Conservation (phyloP, 371 early-diverging fungal species). For the Vairimorpha ceranae region DNA sequence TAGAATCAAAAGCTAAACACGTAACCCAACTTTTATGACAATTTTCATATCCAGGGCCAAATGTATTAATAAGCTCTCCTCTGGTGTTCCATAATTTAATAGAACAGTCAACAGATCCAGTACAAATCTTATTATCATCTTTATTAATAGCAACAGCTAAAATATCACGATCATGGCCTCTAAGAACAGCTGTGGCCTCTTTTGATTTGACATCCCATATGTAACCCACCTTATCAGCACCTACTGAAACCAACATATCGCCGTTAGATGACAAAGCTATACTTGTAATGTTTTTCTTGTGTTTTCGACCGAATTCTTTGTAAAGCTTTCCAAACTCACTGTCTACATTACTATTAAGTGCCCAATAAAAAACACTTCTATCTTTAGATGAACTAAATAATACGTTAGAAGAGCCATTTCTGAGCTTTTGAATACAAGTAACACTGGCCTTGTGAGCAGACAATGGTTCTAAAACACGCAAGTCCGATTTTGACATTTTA, state of each 20-base stretch:
- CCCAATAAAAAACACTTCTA: slow-evolving; percentile 48
- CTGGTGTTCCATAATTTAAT: slow-evolving; percentile 58
- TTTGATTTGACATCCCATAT: slow-evolving; percentile 37
- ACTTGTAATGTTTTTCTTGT: slow-evolving; percentile 47
- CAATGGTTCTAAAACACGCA: slow-evolving; percentile 42
- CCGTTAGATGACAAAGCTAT: slow-evolving; percentile 27
- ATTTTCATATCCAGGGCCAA: slow-evolving; percentile 34
- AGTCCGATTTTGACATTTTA: slow-evolving; percentile 49
- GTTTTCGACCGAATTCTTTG: slow-evolving; percentile 42
- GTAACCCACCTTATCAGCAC: slow-evolving; percentile 47
- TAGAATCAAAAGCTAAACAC: slow-evolving; percentile 71
- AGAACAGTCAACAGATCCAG: slow-evolving; percentile 52
- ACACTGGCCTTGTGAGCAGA: slow-evolving; percentile 48
- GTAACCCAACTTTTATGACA: slow-evolving; percentile 82
- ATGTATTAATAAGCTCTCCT: slow-evolving; percentile 42
- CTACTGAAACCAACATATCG: slow-evolving; percentile 52
- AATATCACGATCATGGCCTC: slow-evolving; percentile 42
- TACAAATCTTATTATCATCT: slow-evolving; percentile 53
- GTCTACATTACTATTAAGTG: slow-evolving; percentile 35
- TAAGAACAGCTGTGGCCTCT: slow-evolving; percentile 12
- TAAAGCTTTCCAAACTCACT: slow-evolving; percentile 27
- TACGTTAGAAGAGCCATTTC: slow-evolving; percentile 12
- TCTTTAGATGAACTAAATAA: slow-evolving; percentile 56
- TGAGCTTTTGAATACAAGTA: slow-evolving; percentile 46
- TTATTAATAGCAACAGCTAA: slow-evolving; percentile 47